Evolutionary conservation across 805 yeast species (phyloP), one percentile per base, ranked within the genome.

Genomic region (Isabelozyma heimii): DNA sequence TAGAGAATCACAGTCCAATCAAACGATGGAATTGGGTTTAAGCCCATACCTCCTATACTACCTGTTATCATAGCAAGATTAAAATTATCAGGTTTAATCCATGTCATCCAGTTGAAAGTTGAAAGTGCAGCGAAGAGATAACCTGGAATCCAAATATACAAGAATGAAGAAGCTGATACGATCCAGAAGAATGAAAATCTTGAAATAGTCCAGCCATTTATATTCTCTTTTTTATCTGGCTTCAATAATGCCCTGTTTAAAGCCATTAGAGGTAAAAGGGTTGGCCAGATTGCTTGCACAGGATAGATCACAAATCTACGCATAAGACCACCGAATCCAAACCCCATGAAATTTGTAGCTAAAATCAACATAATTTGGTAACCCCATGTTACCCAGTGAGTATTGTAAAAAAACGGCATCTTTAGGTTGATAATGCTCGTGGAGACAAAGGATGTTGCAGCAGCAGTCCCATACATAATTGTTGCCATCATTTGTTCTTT

Each of bases 401-500:
- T 57, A n/a, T 58, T 49, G 50, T 72, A 74, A 50, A 61, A 70
- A 12, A 58, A 47, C 14, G 51, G 47, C 28, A 59, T 33, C 48
- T 63, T 69, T 49, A 50, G 57, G 7, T 54, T 59, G 13, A 52
- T 55, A 42, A 62, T 58, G 45, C 59, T 61, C 41, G 46, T 55
- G 3, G 52, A 33, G 13, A 55, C 59, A 33, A 49, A 67, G 41
- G 60, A 6, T 3, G 16, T 20, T 1, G 20, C 15, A 44, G 63
- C 60, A 38, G 16, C 37, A 63, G 51, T 49, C 63, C 48, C 56
- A 53, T 56, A 69, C 15, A 24, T 20, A 28, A 75, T 58, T 6
- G 89, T 80, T 1, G 85, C 72, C 50, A 85, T 72, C 83, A 83
- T 81, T 61, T 84, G 89, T 57, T 84, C 89, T 59, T 84, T 84